phyloP scores from a whole-genome alignment of 2,329 filamentous ascomycete species.

The Penicillium sp. region DNA sequence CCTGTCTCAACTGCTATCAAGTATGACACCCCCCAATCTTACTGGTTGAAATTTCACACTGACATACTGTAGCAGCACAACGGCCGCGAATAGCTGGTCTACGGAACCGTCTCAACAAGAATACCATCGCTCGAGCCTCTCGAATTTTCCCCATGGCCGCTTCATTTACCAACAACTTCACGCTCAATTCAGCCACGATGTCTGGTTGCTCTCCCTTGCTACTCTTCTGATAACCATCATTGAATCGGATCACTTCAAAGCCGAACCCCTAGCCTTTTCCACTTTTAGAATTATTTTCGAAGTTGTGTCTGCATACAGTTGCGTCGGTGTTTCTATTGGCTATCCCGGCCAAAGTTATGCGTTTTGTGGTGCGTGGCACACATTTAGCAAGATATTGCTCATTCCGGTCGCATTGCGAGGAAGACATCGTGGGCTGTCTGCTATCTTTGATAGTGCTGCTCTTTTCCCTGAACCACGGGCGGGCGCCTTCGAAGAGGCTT shows the following conservation, averaged over 20 bases:
- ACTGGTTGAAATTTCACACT: not conserved
- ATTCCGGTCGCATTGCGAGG: slow-evolving; percentile 62
- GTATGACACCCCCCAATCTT: slow-evolving; percentile 1
- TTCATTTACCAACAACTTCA: slow-evolving; percentile 62
- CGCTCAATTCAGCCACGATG: slow-evolving; percentile 67
- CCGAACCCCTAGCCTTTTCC: slow-evolving; percentile 57
- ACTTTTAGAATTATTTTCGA: slow-evolving; percentile 63
- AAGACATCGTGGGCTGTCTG: slow-evolving; percentile 59
- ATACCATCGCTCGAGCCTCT: slow-evolving; percentile 14
- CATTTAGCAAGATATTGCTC: slow-evolving; percentile 62
- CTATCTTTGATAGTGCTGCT: slow-evolving; percentile 57
- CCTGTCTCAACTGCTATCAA: slow-evolving; percentile 14
- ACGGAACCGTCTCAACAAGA: slow-evolving; percentile 39
- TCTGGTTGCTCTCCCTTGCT: slow-evolving; percentile 68
- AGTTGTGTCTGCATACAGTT: slow-evolving; percentile 58
- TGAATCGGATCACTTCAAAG: slow-evolving; percentile 60
- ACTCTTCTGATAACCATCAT: slow-evolving; percentile 65
- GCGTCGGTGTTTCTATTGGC: slow-evolving; percentile 63
- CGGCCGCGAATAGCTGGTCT: not conserved
- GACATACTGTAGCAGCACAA: slow-evolving; percentile 59
- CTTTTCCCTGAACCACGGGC: slow-evolving; percentile 15
- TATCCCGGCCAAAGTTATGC: slow-evolving; percentile 59
- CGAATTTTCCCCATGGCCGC: slow-evolving; percentile 44
- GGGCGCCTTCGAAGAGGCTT: no score
- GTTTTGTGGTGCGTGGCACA: slow-evolving; percentile 59